Evolutionary conservation across 257 asterid genomes (phyloP).

Genomic region (Knoxia roxburghii): DNA sequence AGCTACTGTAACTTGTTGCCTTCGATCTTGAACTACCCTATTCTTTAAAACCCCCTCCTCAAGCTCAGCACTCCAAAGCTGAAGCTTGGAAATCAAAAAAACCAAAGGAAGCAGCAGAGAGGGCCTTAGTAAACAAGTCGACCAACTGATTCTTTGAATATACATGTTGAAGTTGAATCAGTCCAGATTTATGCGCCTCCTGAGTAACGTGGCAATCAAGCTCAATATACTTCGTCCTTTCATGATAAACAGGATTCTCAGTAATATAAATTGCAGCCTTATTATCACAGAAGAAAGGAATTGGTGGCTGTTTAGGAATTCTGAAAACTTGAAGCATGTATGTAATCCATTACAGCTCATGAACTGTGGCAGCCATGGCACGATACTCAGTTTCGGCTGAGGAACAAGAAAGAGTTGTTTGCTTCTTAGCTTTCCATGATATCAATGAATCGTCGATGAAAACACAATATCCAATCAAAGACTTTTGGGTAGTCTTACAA

Average conservation of each 20-base stretch:
- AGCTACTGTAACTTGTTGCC: too few species aligned
- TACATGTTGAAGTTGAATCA: background rate
- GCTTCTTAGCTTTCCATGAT: background rate
- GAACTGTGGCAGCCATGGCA: background rate
- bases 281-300: background rate
- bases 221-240: background rate
- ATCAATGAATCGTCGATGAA: too few species aligned
- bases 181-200: background rate
- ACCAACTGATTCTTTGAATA: background rate
- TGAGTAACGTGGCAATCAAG: background rate
- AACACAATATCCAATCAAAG: background rate
- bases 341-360: background rate
- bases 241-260: background rate
- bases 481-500: background rate
- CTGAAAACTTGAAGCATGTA: background rate
- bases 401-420: background rate
- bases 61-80: background rate
- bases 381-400: background rate
- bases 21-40: too few species aligned
- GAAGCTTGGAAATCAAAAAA: background rate
- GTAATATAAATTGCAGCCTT: background rate
- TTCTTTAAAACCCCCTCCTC: too few species aligned
- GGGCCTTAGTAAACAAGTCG: background rate
- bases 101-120: background rate
- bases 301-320: background rate